Conservation (phyloP, 139 green algal species). For the Coccomyxa sp. region DNA sequence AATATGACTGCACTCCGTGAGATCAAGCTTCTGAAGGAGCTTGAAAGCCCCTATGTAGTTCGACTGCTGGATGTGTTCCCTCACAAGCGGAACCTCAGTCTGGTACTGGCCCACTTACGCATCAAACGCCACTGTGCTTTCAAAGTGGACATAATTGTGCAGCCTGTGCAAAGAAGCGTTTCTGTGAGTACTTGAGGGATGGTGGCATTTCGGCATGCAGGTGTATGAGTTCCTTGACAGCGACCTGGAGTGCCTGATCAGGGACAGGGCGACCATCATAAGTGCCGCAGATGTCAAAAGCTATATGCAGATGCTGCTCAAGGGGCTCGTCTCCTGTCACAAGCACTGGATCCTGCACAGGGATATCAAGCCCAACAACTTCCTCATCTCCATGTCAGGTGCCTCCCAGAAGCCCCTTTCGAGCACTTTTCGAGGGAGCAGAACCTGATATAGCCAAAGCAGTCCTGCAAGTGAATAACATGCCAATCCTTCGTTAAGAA, state of each 20-base stretch:
- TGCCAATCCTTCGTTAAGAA: neutral
- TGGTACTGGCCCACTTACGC: conserved; percentile 26
- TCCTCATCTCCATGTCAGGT: conserved; percentile 55
- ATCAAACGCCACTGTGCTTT: too few relatives aligned
- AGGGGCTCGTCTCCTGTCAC: conserved; percentile 67
- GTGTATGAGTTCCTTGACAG: conserved; percentile 81
- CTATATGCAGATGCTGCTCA: conserved; percentile 79
- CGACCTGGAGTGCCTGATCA: conserved; percentile 83
- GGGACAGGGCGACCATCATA: conserved; percentile 67
- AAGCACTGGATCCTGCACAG: conserved; percentile 75
- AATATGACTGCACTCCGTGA: conserved; percentile 85
- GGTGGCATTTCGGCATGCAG: conserved; percentile 18
- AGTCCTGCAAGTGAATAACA: too few relatives aligned
- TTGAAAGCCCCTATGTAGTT: conserved; percentile 71
- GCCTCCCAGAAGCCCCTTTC: neutral
- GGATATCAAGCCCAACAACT: conserved; percentile 93
- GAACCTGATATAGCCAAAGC: neutral
- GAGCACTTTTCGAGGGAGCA: neutral
- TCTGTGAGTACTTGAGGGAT: neutral
- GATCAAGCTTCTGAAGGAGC: conserved; percentile 86
- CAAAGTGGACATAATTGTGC: too few relatives aligned
- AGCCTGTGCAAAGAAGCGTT: neutral
- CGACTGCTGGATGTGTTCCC: conserved; percentile 75
- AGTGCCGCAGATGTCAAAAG: conserved; percentile 73
- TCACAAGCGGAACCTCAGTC: conserved; percentile 53